Evolutionary conservation across 106 monocot species (phyloP).

Genomic region (Allium cepa): DNA sequence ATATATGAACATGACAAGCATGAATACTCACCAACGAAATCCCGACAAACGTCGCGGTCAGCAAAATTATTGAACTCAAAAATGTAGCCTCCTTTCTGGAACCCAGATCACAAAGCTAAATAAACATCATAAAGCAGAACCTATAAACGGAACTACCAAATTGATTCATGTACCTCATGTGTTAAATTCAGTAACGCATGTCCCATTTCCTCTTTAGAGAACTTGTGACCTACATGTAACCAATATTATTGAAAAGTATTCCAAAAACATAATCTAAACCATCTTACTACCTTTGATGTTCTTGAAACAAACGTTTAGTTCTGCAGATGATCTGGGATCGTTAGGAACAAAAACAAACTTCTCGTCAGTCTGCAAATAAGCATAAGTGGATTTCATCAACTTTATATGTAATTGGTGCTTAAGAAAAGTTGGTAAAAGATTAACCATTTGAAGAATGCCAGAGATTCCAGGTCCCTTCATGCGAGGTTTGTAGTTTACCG

Average conservation of each 20-base stretch:
- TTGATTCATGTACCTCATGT: slow-evolving; percentile 50
- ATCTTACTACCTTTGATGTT: slow-evolving; percentile 58
- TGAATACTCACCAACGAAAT: slow-evolving; percentile 73
- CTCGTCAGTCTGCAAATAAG: slow-evolving; percentile 62
- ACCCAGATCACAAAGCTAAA: not conserved
- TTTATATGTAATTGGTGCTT: too few relatives aligned
- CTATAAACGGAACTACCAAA: not conserved
- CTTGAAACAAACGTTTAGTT: slow-evolving; percentile 67
- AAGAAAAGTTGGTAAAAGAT: not conserved
- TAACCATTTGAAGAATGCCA: slow-evolving; percentile 78
- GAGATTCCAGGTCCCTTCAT: slow-evolving; percentile 75
- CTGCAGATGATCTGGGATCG: slow-evolving; percentile 58
- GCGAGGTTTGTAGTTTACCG: slow-evolving; percentile 61
- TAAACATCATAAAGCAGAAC: not conserved
- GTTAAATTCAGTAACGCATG: slow-evolving; percentile 83
- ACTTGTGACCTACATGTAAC: slow-evolving; percentile 70
- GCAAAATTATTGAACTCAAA: slow-evolving; percentile 91
- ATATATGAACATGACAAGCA: too few relatives aligned
- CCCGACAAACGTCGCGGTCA: slow-evolving; percentile 81
- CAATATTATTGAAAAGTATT: not conserved
- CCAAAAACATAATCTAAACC: too few relatives aligned
- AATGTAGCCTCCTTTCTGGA: slow-evolving; percentile 81
- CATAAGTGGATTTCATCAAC: not conserved
- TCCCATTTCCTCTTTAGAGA: slow-evolving; percentile 85
- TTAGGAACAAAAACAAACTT: slow-evolving; percentile 61